These are phyloP conservation scores for Limtongia smithiae DNA, from an alignment of 805 yeast species.

Conservation along the genomic window DNA sequence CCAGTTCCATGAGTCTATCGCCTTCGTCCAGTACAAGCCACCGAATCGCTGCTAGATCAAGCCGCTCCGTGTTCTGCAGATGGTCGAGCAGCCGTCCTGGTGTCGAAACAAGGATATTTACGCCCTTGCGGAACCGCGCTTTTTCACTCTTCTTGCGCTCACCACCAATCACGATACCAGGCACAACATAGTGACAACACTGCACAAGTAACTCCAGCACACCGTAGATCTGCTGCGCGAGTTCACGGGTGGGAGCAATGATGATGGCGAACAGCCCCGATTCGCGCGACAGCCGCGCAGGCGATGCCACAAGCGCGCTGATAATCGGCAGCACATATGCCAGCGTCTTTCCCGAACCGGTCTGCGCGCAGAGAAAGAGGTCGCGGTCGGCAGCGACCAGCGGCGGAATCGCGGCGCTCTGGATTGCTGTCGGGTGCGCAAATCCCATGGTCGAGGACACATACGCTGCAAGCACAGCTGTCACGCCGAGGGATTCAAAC, in stretches of 20 bases:
- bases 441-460: conserved; percentile 52
- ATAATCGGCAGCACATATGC: conserved; percentile 83
- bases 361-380: conserved; percentile 89
- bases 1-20: conserved; percentile 90
- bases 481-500: conserved; percentile 69
- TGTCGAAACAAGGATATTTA: conserved; percentile 91
- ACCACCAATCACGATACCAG: conserved; percentile 96
- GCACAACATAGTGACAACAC: conserved; percentile 84
- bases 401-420: conserved; percentile 71
- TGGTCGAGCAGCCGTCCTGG: conserved; percentile 97
- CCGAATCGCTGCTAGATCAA: conserved; percentile 69
- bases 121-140: conserved; percentile 93
- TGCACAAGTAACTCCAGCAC: conserved; percentile 66
- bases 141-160: conserved; percentile 96
- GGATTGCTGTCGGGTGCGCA: conserved; percentile 75
- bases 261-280: conserved; percentile 87
- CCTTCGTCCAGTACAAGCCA: conserved; percentile 96
- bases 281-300: conserved; percentile 48
- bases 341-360: conserved; percentile 96
- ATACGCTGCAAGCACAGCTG: conserved; percentile 50
- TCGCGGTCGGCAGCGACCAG: conserved; percentile 51
- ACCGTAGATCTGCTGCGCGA: conserved; percentile 83
- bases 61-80: conserved; percentile 77
- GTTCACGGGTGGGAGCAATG: conserved; percentile 90
- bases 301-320: conserved; percentile 60